These are phyloP conservation scores for Fusarium mexicanum DNA, from an alignment of 2,329 filamentous ascomycete genomes.

Conservation along the genomic window DNA sequence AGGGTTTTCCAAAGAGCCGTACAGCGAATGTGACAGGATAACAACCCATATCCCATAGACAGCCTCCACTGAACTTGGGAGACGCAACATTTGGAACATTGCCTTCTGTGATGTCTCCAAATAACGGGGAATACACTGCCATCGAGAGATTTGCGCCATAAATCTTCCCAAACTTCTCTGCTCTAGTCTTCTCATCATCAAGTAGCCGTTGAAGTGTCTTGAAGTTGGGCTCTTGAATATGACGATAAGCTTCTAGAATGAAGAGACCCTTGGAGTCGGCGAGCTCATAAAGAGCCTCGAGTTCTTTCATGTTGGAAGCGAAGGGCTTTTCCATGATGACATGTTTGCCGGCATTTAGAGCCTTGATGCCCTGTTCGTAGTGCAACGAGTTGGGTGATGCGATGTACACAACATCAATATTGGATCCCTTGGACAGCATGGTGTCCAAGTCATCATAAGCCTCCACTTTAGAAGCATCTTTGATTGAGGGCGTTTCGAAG, in stretches of 20 bases:
- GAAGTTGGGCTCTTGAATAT: conserved; percentile 38
- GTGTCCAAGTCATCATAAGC: conserved; percentile 22
- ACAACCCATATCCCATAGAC: conserved; percentile 35
- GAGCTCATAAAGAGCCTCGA: conserved; percentile 18
- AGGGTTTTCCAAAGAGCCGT: conserved; percentile 23
- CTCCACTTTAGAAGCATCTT: not conserved
- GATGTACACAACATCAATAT: conserved; percentile 26
- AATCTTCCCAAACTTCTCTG: conserved; percentile 16
- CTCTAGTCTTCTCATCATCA: conserved; percentile 19
- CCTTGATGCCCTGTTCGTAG: conserved; percentile 21
- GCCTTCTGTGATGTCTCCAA: conserved; percentile 5
- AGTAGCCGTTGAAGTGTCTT: conserved; percentile 20
- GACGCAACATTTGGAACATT: conserved; percentile 30
- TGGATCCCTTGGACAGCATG: conserved; percentile 7
- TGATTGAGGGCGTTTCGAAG: conserved; percentile 22
- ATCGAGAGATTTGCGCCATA: conserved; percentile 29
- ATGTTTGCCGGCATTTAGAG: conserved; percentile 19
- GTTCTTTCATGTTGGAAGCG: conserved; percentile 24
- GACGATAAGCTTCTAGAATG: conserved; percentile 30
- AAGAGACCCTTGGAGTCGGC: conserved; percentile 25
- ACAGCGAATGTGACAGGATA: conserved; percentile 32
- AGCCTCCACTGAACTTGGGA: conserved; percentile 27
- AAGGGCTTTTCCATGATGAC: conserved; percentile 36
- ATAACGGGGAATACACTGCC: conserved; percentile 21
- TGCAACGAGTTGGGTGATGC: conserved; percentile 35